Percentiles rank a stretch among this genome's conserved stretches.
These are phyloP conservation scores for Nannochloropsis gaditana DNA, from an alignment of 108 stramenopile genomes.

Conservation along the genomic window DNA sequence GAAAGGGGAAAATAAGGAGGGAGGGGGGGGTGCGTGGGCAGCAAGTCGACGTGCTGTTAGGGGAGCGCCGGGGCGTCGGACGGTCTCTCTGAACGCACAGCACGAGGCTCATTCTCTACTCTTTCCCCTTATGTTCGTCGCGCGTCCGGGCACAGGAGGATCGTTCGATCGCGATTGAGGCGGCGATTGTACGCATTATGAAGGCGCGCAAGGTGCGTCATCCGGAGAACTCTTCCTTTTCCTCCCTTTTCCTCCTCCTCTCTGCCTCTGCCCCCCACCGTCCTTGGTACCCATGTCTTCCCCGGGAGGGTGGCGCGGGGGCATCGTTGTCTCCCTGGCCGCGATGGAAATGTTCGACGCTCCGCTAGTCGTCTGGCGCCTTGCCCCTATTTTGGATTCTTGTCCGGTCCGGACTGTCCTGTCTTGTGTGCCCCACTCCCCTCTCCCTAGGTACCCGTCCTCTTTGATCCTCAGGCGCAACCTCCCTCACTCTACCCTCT, in stretches of 20 bases:
- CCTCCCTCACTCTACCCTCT: not conserved
- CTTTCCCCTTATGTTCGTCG: not conserved
- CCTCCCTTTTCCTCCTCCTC: not conserved
- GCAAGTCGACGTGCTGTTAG: too few species aligned
- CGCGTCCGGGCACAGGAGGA: not conserved
- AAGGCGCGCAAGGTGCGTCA: conserved; percentile 86
- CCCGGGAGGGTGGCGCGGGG: too few species aligned
- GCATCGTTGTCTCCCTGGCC: too few species aligned
- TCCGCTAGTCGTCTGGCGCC: too few species aligned
- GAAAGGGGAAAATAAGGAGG: conserved; percentile 59
- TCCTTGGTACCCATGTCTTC: too few species aligned
- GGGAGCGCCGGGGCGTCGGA: too few species aligned
- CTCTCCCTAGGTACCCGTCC: not conserved
- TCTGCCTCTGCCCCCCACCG: not conserved
- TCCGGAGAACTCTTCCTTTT: not conserved
- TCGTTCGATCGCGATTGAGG: conserved; percentile 89
- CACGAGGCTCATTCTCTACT: not conserved
- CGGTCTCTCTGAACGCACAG: too few species aligned
- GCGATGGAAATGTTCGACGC: too few species aligned
- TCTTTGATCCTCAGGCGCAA: not conserved
- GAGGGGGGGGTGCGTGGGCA: conserved; percentile 6
- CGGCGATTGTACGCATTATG: conserved; percentile 99
- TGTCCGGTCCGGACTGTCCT: not conserved
- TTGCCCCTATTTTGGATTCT: not conserved
- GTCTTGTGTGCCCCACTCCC: not conserved